Percentiles rank a stretch among this genome's conserved stretches.
These are phyloP conservation scores for Cucurbita ficifolia DNA, from an alignment of 306 rosid species.

Conservation along the genomic window DNA sequence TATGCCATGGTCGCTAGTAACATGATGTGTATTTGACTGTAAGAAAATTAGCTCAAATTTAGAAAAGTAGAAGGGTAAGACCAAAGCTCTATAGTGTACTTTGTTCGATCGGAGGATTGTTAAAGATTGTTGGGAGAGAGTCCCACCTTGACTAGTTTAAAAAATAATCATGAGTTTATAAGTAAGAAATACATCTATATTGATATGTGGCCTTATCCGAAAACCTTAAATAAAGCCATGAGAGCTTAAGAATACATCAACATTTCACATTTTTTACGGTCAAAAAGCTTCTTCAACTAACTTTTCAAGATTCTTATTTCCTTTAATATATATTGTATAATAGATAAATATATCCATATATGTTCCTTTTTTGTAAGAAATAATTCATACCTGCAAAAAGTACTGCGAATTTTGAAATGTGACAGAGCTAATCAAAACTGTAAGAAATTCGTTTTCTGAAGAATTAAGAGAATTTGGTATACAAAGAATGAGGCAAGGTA, in stretches of 20 bases:
- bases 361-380: background rate
- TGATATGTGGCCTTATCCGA: too few species aligned
- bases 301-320: background rate
- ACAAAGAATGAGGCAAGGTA: background rate
- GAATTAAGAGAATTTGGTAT: background rate
- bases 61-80: background rate
- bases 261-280: background rate
- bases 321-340: background rate
- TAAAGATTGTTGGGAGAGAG: too few species aligned
- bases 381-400: background rate
- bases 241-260: too few species aligned
- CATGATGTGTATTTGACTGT: constrained; percentile 79
- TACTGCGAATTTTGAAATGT: background rate
- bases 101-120: too few species aligned
- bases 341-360: too few species aligned
- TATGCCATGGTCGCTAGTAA: constrained; percentile 53
- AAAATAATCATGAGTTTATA: too few species aligned
- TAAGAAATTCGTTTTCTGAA: background rate
- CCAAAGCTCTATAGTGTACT: too few species aligned
- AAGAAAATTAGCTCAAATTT: background rate
- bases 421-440: background rate
- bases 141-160: too few species aligned
- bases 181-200: too few species aligned
- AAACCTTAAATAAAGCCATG: too few species aligned
- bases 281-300: background rate